Conservation (phyloP, 495 filamentous ascomycete species). For the Talaromyces trachyspermus region DNA sequence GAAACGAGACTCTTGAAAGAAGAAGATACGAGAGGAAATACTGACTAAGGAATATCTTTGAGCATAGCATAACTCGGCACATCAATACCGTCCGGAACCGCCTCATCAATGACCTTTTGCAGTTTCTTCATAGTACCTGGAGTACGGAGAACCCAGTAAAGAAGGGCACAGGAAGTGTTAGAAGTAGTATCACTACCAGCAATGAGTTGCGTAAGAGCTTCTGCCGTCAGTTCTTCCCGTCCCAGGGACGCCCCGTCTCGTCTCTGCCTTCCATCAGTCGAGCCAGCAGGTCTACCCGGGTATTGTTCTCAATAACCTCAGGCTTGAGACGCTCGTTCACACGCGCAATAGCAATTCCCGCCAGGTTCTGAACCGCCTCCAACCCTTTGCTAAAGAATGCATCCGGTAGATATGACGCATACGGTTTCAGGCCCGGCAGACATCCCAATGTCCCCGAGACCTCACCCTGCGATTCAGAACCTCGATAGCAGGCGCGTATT, state of each 20-base stretch:
- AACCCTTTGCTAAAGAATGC: slow-evolving; percentile 45
- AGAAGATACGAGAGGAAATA: slow-evolving; percentile 7
- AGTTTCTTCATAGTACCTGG: slow-evolving; percentile 65
- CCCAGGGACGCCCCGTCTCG: slow-evolving; percentile 66
- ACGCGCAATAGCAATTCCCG: slow-evolving; percentile 67
- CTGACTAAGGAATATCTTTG: slow-evolving; percentile 65
- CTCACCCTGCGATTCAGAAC: slow-evolving; percentile 50
- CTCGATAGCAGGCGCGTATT: slow-evolving; percentile 45
- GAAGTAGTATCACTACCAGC: slow-evolving; percentile 86
- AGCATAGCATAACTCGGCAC: slow-evolving; percentile 68
- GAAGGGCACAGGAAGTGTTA: slow-evolving; percentile 80
- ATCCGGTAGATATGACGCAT: slow-evolving; percentile 45
- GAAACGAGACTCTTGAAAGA: neutral
- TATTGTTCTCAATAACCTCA: slow-evolving; percentile 45
- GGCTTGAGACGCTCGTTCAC: slow-evolving; percentile 68
- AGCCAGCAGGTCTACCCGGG: slow-evolving; percentile 71
- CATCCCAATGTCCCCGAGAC: slow-evolving; percentile 45
- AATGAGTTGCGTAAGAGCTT: slow-evolving; percentile 85
- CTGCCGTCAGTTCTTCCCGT: slow-evolving; percentile 74
- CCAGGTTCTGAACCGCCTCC: slow-evolving; percentile 41
- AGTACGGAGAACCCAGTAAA: slow-evolving; percentile 66
- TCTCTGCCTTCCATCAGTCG: slow-evolving; percentile 84
- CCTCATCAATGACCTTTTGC: slow-evolving; percentile 64
- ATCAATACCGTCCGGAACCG: slow-evolving; percentile 49
- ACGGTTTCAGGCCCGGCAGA: slow-evolving; percentile 39